A percentile compares a stretch with the other conserved stretches of the same genome.
Evolutionary conservation across 225 moss, liverwort and hornwort genomes (phyloP).

Genomic region (Anthoceros angustus): DNA sequence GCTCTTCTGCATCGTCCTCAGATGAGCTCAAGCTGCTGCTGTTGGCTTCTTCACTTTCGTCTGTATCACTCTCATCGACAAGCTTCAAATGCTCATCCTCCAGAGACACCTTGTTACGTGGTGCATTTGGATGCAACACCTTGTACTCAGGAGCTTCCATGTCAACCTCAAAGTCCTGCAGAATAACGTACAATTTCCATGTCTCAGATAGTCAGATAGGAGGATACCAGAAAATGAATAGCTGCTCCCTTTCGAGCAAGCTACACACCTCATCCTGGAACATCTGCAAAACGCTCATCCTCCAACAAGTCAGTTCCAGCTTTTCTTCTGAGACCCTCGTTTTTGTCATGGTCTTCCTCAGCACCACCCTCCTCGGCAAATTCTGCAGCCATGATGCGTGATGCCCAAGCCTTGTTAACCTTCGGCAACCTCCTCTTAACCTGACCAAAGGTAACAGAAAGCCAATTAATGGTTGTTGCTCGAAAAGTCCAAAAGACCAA

Average conservation of each 20-base stretch:
- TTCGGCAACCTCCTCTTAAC: constrained; percentile 87
- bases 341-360: constrained; percentile 26
- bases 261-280: constrained; percentile 51
- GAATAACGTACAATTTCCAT: not conserved
- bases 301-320: constrained; percentile 44
- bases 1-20: constrained; percentile 30
- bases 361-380: constrained; percentile 22
- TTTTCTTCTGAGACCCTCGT: constrained; percentile 23
- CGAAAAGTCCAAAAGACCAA: not conserved
- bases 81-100: constrained; percentile 70
- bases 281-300: constrained; percentile 82
- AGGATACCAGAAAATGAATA: not conserved
- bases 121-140: constrained; percentile 67
- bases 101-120: constrained; percentile 42
- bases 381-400: constrained; percentile 50
- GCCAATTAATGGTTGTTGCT: not conserved
- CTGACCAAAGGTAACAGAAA: constrained; percentile 9
- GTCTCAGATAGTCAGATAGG: not conserved
- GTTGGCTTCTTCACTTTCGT: constrained; percentile 16
- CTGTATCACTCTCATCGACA: constrained; percentile 37
- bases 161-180: constrained; percentile 77
- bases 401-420: constrained; percentile 78
- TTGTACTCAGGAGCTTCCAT: constrained; percentile 59
- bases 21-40: constrained; percentile 19
- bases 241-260: not conserved